Conservation (phyloP, 352 stramenopile species). For the Elongisporangium undulatum region DNA sequence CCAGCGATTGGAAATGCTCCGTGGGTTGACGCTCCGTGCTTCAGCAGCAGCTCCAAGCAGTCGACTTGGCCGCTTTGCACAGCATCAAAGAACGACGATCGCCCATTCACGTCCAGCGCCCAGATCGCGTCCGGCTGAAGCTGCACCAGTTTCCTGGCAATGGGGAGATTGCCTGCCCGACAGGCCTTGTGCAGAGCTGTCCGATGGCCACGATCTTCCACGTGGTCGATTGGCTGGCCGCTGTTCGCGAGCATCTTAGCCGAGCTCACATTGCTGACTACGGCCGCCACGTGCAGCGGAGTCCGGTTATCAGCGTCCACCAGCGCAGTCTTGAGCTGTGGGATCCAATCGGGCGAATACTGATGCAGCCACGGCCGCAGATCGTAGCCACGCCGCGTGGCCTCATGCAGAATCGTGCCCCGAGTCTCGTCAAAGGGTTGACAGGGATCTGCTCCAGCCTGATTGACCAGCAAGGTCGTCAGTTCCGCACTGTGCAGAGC, state of each 20-base stretch:
- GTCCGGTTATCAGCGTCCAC: background rate
- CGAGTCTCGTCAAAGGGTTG: slow-evolving; percentile 8
- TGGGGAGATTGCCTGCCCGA: background rate
- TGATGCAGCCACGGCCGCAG: slow-evolving; percentile 15
- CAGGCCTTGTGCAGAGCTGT: background rate
- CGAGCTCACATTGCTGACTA: background rate
- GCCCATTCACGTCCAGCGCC: background rate
- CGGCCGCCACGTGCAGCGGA: background rate
- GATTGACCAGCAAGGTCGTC: slow-evolving; percentile 9
- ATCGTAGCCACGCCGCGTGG: slow-evolving; percentile 15
- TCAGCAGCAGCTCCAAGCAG: background rate
- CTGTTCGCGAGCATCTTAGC: background rate
- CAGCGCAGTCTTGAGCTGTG: background rate
- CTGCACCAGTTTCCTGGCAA: background rate
- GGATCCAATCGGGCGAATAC: background rate
- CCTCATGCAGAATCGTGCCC: slow-evolving; percentile 17
- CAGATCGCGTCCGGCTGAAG: background rate
- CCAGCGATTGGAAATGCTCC: background rate
- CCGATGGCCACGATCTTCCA: background rate
- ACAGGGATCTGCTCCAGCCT: slow-evolving; percentile 7
- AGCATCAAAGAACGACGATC: background rate
- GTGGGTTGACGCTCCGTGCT: background rate
- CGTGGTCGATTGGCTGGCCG: background rate
- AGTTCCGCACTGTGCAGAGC: slow-evolving; percentile 7
- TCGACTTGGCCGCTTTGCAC: background rate